Conservation (phyloP, 169 alveolate species). For the Plasmodium gallinaceum region DNA sequence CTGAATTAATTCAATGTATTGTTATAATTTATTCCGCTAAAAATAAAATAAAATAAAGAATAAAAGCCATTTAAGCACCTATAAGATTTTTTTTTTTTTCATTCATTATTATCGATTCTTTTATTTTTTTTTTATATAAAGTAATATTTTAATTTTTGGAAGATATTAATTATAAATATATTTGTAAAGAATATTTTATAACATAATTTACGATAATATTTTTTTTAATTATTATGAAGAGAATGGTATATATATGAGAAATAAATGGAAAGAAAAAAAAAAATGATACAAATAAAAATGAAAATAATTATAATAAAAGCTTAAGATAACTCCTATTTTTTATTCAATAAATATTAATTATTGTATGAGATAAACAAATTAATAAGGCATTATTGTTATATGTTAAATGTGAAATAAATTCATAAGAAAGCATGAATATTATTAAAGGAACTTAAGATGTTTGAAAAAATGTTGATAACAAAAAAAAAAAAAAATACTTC, state of each 20-base stretch:
- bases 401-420: background rate
- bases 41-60: background rate
- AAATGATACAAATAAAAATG: background rate
- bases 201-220: too few species aligned
- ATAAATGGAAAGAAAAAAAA: background rate
- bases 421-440: background rate
- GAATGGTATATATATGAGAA: background rate
- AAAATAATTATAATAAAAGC: too few species aligned
- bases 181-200: too few species aligned
- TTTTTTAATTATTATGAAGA: background rate
- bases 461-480: background rate
- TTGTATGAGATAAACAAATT: background rate
- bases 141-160: background rate
- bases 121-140: background rate
- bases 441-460: background rate
- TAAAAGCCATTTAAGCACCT: background rate
- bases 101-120: background rate
- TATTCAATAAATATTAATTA: background rate
- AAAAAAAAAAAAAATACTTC: background rate
- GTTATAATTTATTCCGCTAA: background rate
- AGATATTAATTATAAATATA: background rate
- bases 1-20: background rate
- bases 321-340: background rate
- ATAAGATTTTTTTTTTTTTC: background rate
- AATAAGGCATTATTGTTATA: too few species aligned